phyloP scores from a whole-genome alignment of 768 basidiomycete species.

The Royoungia palumana region DNA sequence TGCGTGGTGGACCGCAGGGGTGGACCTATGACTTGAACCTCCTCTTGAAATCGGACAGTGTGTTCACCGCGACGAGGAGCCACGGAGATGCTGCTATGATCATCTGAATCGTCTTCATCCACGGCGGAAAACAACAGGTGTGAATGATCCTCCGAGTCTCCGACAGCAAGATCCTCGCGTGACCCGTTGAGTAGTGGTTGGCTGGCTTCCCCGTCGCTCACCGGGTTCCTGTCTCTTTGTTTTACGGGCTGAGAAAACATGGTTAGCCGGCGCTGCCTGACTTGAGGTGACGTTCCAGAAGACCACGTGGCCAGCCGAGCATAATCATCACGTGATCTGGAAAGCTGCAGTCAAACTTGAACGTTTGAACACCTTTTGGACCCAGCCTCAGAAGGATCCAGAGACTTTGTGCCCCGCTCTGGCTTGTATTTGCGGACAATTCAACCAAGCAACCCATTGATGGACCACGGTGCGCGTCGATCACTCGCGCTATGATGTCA shows the following conservation, averaged over 20 bases:
- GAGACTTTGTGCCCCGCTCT: neutral
- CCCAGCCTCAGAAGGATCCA: too few species aligned
- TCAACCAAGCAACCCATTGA: slow-evolving; percentile 22
- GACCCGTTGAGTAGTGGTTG: slow-evolving; percentile 57
- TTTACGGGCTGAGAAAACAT: slow-evolving; percentile 32
- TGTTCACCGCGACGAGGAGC: slow-evolving; percentile 39
- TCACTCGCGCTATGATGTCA: slow-evolving; percentile 59
- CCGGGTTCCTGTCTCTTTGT: slow-evolving; percentile 26
- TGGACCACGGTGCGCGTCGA: slow-evolving; percentile 51
- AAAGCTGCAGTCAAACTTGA: too few species aligned
- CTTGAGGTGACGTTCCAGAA: too few species aligned
- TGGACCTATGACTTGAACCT: slow-evolving; percentile 65
- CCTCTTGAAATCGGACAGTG: slow-evolving; percentile 62
- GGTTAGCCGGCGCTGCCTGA: neutral
- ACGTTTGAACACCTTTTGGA: too few species aligned
- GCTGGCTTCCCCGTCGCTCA: slow-evolving; percentile 39
- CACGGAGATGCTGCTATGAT: slow-evolving; percentile 31
- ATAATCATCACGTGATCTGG: slow-evolving; percentile 29
- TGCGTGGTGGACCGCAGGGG: slow-evolving; percentile 67
- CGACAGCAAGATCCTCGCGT: slow-evolving; percentile 37
- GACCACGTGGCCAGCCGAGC: slow-evolving; percentile 9
- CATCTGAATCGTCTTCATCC: slow-evolving; percentile 54
- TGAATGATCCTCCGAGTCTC: slow-evolving; percentile 17
- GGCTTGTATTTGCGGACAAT: neutral
- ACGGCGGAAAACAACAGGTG: slow-evolving; percentile 50